Percentiles rank a stretch among this genome's conserved stretches.
These are phyloP conservation scores for Leishmania guyanensis DNA, from an alignment of 208 protist species.

Conservation along the genomic window DNA sequence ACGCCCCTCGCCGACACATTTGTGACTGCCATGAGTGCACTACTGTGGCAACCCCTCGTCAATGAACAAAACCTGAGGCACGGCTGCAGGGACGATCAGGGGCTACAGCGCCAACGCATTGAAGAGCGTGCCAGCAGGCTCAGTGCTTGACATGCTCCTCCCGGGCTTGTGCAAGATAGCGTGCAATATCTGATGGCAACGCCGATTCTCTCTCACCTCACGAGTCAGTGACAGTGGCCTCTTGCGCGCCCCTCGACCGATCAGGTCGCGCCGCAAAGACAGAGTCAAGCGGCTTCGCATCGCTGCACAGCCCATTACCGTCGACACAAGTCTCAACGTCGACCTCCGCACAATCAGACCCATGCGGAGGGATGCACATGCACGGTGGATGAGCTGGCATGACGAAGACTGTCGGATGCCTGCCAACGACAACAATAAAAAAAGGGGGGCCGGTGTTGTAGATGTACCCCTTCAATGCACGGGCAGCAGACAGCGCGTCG, in stretches of 20 bases:
- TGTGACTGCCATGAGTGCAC: neutral
- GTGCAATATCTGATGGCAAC: neutral
- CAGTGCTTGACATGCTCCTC: neutral
- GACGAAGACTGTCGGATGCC: neutral
- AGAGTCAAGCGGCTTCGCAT: neutral
- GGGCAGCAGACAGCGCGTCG: neutral
- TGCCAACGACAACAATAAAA: neutral
- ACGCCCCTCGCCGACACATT: neutral
- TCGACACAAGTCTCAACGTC: constrained; percentile 12
- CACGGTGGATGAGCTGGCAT: constrained; percentile 6
- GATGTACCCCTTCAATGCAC: neutral
- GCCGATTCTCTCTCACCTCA: neutral
- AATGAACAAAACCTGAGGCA: neutral
- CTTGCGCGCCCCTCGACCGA: no score
- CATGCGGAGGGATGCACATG: constrained; percentile 7
- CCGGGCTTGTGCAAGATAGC: constrained; percentile 15
- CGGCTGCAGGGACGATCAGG: neutral
- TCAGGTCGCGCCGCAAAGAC: neutral
- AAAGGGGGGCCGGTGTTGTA: neutral
- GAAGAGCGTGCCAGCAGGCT: neutral
- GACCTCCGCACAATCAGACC: constrained; percentile 22
- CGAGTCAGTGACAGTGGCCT: no score
- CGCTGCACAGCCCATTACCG: neutral
- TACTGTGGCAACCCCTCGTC: neutral
- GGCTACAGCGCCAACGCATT: constrained; percentile 1